phyloP scores from a whole-genome alignment of 2,329 filamentous ascomycete species.

The Apiospora koreana region DNA sequence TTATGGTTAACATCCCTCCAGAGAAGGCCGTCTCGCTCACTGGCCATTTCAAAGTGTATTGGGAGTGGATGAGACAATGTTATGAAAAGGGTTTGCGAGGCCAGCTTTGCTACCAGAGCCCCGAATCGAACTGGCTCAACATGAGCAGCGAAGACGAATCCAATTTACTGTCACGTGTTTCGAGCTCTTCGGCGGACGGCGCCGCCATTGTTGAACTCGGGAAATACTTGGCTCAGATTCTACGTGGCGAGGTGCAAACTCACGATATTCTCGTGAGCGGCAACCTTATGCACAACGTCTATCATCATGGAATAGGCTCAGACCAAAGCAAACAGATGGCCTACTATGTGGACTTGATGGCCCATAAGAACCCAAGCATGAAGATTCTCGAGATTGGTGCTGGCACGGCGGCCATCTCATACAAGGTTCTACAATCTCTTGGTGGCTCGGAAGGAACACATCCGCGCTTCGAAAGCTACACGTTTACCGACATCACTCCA shows the following conservation, averaged over 20 bases:
- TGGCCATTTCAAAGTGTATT: background rate
- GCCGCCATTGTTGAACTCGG: background rate
- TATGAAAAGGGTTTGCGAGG: background rate
- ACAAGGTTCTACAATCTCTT: background rate
- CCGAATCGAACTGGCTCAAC: background rate
- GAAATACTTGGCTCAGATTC: background rate
- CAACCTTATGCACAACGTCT: background rate
- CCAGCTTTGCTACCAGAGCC: background rate
- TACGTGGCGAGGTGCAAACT: background rate
- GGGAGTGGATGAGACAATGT: background rate
- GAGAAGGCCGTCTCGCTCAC: background rate
- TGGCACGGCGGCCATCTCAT: background rate
- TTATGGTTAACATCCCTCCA: background rate
- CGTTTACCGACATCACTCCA: background rate
- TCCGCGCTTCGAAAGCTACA: background rate
- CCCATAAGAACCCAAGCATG: conserved; percentile 10
- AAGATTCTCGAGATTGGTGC: conserved; percentile 13
- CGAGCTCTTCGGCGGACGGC: background rate
- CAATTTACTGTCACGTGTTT: background rate
- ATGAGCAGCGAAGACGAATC: background rate
- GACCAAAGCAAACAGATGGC: background rate
- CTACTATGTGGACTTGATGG: background rate
- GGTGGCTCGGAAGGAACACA: background rate
- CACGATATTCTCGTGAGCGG: background rate
- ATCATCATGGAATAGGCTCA: background rate